These are phyloP conservation scores for Nidula microcarpa DNA, from an alignment of 768 basidiomycete genomes.

Conservation along the genomic window DNA sequence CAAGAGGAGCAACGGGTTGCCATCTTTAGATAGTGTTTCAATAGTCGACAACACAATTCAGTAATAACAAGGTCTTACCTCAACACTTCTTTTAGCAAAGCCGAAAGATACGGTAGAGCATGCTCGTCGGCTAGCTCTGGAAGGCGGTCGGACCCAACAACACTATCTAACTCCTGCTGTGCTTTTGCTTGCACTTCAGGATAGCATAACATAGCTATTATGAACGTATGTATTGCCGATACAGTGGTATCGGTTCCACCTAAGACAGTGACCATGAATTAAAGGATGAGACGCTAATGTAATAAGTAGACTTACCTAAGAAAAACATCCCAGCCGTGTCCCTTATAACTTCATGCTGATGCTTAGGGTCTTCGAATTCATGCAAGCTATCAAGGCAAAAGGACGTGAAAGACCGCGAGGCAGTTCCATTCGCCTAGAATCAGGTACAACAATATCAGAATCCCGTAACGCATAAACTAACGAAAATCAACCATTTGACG, in stretches of 20 bases:
- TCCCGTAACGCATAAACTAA: no score
- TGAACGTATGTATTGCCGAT: not conserved
- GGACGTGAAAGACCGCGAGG: not conserved
- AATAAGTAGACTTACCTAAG: not conserved
- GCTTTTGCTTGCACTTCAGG: not conserved
- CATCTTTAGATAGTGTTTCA: not conserved
- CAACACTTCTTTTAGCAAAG: not conserved
- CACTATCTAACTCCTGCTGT: not conserved
- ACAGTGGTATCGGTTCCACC: not conserved
- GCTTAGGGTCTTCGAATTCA: not conserved
- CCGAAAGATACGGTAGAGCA: not conserved
- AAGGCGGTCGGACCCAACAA: not conserved
- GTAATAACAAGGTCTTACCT: not conserved
- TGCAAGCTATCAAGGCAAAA: not conserved
- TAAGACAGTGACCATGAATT: not conserved
- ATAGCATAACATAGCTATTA: not conserved
- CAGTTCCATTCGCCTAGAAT: not conserved
- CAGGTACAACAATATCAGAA: not conserved
- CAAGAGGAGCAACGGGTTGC: not conserved
- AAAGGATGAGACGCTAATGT: no score
- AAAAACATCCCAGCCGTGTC: not conserved
- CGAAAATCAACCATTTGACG: no score
- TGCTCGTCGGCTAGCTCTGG: not conserved
- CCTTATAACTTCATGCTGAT: not conserved
- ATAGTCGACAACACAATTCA: not conserved